A percentile compares a stretch with the other conserved stretches of the same genome.
phyloP scores from a whole-genome alignment of 441 rosid genomes.

The Erodium trifolium region DNA sequence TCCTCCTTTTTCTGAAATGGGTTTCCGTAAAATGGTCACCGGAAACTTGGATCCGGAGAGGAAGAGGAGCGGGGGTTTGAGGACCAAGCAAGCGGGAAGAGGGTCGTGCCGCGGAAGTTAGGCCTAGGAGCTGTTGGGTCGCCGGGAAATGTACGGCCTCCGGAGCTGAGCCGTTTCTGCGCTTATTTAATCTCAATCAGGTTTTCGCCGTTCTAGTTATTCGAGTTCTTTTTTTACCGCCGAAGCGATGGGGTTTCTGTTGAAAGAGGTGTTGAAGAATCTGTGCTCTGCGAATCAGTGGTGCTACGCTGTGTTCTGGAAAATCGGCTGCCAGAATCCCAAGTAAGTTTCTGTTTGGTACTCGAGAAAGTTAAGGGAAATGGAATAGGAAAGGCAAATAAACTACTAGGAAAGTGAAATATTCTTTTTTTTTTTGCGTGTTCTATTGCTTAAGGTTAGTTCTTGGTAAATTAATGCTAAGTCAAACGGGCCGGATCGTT shows the following conservation, averaged over 20 bases:
- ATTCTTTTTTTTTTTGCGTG: too few relatives aligned
- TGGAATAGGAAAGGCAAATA: too few relatives aligned
- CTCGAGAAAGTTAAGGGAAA: background rate
- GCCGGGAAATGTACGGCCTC: slow-evolving; percentile 15
- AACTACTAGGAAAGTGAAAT: too few relatives aligned
- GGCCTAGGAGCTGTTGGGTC: slow-evolving; percentile 17
- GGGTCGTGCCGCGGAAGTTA: slow-evolving; percentile 99
- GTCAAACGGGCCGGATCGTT: background rate
- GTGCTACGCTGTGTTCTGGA: slow-evolving; percentile 94
- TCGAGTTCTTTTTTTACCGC: slow-evolving; percentile 16
- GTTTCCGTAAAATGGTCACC: slow-evolving; percentile 45
- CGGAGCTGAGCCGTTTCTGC: slow-evolving; percentile 6
- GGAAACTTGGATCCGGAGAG: slow-evolving; percentile 91
- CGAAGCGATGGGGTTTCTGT: slow-evolving; percentile 40
- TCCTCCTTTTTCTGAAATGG: slow-evolving; percentile 31
- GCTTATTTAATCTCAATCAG: background rate
- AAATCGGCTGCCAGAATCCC: slow-evolving; percentile 78
- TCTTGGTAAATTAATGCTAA: slow-evolving; percentile 9
- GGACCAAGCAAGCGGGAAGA: slow-evolving; percentile 94
- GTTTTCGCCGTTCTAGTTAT: background rate
- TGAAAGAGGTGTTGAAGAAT: slow-evolving; percentile 67
- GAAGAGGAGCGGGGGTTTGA: slow-evolving; percentile 81
- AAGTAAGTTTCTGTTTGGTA: slow-evolving; percentile 35
- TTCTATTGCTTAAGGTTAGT: slow-evolving; percentile 14
- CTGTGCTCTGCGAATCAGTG: slow-evolving; percentile 64